phyloP scores from a whole-genome alignment of 768 basidiomycete species.

The Collybiopsis confluens region DNA sequence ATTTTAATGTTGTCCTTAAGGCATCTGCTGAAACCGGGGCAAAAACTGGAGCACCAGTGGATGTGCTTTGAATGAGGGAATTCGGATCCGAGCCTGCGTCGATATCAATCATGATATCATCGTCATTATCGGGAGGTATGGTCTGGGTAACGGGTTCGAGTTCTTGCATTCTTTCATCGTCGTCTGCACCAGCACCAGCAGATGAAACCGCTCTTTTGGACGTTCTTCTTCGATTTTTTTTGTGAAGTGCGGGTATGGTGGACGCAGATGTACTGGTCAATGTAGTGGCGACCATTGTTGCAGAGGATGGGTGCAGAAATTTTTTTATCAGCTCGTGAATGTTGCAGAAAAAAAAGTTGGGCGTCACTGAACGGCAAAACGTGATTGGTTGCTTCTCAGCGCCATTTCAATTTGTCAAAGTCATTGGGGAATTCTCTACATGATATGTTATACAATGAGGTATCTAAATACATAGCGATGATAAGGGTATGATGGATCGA shows the following conservation, averaged over 20 bases:
- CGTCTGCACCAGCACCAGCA: constrained; percentile 19
- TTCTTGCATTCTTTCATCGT: constrained; percentile 27
- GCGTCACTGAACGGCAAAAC: too few relatives aligned
- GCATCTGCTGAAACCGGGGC: constrained; percentile 62
- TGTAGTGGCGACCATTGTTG: constrained; percentile 39
- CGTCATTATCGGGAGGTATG: constrained; percentile 38
- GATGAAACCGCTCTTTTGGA: constrained; percentile 30
- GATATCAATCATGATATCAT: constrained; percentile 64
- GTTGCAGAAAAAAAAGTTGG: too few relatives aligned
- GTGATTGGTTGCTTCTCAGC: too few relatives aligned
- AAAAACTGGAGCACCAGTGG: constrained; percentile 62
- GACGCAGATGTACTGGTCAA: constrained; percentile 14
- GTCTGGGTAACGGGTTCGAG: constrained; percentile 15
- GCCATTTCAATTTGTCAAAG: too few relatives aligned
- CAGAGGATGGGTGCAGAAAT: neutral
- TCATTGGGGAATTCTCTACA: too few relatives aligned
- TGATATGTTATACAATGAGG: too few relatives aligned
- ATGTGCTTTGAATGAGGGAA: constrained; percentile 36
- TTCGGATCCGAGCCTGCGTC: constrained; percentile 38
- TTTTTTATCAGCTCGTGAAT: too few relatives aligned
- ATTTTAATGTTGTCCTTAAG: constrained; percentile 55
- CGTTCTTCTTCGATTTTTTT: constrained; percentile 41
- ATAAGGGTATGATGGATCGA: too few relatives aligned
- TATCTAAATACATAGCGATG: too few relatives aligned
- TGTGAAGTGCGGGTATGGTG: constrained; percentile 10